Base-by-base conservation (phyloP, 2,329 filamentous ascomycete species). In the Basipetospora chlamydospora region DNA sequence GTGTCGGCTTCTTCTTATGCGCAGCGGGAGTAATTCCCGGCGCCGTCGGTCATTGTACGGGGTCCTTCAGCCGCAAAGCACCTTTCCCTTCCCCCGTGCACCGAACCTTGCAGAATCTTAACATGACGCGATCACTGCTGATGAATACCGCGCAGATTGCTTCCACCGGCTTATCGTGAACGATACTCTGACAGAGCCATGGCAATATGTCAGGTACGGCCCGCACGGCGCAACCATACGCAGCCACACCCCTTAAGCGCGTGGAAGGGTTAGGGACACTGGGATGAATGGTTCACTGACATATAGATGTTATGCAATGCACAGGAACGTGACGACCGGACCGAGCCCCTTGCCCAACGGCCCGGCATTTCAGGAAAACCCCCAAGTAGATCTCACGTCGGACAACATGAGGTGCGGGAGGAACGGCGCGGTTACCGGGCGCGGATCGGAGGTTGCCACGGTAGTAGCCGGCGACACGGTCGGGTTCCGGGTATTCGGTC, bases 181-280 rank as follows among this genome's bases (percentile, higher is more conserved):
- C 20, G 32, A 21, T 3, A 33, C 21, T 21, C 18, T 21, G 18
- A 23, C 32, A 18, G 32, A 33, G 11, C 32, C 32, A 21, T 33
- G 32, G 32, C 32, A 33, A 33, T 33, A 23, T 25, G 32, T 33
- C 32, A 33, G 32, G 32, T 33, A 33, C 12, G 29, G n/a, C n/a
- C n/a, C n/a, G n/a, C n/a, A n/a, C n/a, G n/a, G n/a, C n/a, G n/a
- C n/a, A n/a, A n/a, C n/a, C n/a, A n/a, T n/a, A n/a, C n/a, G n/a
- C n/a, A n/a, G n/a, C n/a, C n/a, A n/a, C n/a, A n/a, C n/a, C n/a
- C n/a, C n/a, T n/a, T n/a, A n/a, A n/a, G n/a, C n/a, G n/a, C n/a
- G n/a, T n/a, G n/a, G n/a, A n/a, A n/a, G n/a, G n/a, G n/a, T n/a
- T n/a, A n/a, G n/a, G n/a, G n/a, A n/a, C n/a, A n/a, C n/a, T n/a